Evolutionary conservation across 2,329 filamentous ascomycete species (phyloP).

Genomic region (Colletotrichum shisoi): DNA sequence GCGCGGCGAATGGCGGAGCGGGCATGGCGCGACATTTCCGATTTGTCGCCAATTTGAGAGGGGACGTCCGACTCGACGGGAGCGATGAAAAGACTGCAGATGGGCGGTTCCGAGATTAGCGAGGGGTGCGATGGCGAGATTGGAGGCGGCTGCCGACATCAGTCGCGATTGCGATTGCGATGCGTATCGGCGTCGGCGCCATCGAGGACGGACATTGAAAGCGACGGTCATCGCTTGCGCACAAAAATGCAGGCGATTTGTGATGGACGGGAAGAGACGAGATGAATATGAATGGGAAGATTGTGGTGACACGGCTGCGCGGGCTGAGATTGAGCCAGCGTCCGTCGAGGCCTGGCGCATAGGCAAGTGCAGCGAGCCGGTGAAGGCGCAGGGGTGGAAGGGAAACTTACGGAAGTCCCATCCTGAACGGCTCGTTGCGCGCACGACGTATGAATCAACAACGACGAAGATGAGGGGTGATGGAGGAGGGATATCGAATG

Average conservation of each 20-base stretch:
- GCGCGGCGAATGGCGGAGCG: slow-evolving; percentile 55
- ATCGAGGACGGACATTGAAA: slow-evolving; percentile 9
- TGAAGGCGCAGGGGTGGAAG: slow-evolving; percentile 12
- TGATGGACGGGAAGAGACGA: slow-evolving; percentile 11
- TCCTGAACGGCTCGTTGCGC: slow-evolving; percentile 41
- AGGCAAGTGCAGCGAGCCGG: slow-evolving; percentile 27
- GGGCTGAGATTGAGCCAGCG: slow-evolving; percentile 37
- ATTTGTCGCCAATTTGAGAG: slow-evolving; percentile 47
- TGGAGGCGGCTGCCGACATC: slow-evolving; percentile 22
- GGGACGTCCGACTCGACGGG: slow-evolving; percentile 56
- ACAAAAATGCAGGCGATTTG: slow-evolving; percentile 4
- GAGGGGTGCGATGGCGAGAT: slow-evolving; percentile 16
- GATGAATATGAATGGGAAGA: slow-evolving; percentile 14
- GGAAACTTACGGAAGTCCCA: slow-evolving; percentile 60
- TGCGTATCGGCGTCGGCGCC: slow-evolving; percentile 20
- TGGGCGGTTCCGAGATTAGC: slow-evolving; percentile 27
- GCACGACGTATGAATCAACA: not conserved
- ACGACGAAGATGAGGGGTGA: not conserved
- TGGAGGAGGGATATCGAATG: not conserved
- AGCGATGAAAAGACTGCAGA: slow-evolving; percentile 55
- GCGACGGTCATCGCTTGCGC: slow-evolving; percentile 1
- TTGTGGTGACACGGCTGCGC: slow-evolving; percentile 32
- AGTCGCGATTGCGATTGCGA: slow-evolving; percentile 35
- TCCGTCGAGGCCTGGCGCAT: slow-evolving; percentile 31
- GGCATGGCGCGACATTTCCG: slow-evolving; percentile 42